Conservation (phyloP, 306 rosid genomes). For the Mucuna pruriens region DNA sequence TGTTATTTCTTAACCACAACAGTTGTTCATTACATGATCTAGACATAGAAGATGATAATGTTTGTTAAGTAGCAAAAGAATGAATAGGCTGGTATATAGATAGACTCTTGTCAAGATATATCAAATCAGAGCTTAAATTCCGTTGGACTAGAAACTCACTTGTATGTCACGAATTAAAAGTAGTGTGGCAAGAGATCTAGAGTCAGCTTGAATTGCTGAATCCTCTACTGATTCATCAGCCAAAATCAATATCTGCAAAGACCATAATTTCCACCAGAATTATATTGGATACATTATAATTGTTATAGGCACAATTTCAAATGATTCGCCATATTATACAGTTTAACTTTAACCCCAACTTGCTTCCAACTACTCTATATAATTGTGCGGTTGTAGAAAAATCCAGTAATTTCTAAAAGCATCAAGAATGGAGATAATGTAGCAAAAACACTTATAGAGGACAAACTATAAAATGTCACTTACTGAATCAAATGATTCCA, state of each 20-base stretch:
- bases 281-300: conserved; percentile 25
- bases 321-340: not conserved
- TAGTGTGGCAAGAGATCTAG: conserved; percentile 95
- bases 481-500: conserved; percentile 92
- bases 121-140: conserved; percentile 25
- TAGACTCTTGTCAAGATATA: not conserved
- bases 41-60: conserved; percentile 11
- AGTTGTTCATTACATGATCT: conserved; percentile 16
- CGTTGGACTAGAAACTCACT: conserved; percentile 50
- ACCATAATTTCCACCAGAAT: conserved; percentile 24
- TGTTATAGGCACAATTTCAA: not conserved
- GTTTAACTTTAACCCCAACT: conserved; percentile 27
- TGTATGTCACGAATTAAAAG: conserved; percentile 92
- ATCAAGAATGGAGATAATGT: conserved; percentile 20
- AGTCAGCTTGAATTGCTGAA: conserved; percentile 97
- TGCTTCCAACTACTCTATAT: conserved; percentile 25
- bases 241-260: conserved; percentile 76
- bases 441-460: not conserved
- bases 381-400: conserved; percentile 7
- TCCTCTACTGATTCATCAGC: conserved; percentile 98
- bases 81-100: not conserved
- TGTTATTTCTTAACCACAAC: conserved; percentile 13
- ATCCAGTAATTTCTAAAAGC: conserved; percentile 15
- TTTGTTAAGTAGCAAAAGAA: not conserved
- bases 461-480: conserved; percentile 44